Conservation (phyloP, 768 basidiomycete genomes). For the Mycena capillaripes region DNA sequence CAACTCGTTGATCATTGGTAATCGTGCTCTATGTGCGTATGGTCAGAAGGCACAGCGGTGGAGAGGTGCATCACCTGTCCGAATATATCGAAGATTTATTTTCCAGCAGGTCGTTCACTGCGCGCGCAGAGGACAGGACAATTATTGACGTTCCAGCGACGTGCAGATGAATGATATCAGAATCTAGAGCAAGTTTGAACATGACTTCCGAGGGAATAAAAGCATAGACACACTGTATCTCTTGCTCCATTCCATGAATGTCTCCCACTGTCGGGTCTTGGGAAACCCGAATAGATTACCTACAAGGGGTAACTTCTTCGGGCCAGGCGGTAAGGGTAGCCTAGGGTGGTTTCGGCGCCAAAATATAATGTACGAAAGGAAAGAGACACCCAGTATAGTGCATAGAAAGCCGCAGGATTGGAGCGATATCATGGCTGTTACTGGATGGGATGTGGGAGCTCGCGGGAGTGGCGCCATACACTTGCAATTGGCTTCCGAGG, state of each 20-base stretch:
- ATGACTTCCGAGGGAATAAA: slow-evolving; percentile 16
- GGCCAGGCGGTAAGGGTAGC: slow-evolving; percentile 21
- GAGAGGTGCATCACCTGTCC: slow-evolving; percentile 31
- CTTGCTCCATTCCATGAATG: slow-evolving; percentile 37
- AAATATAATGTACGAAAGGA: too few relatives aligned
- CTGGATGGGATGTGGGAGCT: too few relatives aligned
- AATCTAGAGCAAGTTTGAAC: too few relatives aligned
- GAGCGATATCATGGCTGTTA: too few relatives aligned
- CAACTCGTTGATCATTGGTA: slow-evolving; percentile 43
- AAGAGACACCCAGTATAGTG: too few relatives aligned
- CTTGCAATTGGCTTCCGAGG: too few relatives aligned
- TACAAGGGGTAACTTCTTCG: slow-evolving; percentile 1
- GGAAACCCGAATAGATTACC: slow-evolving; percentile 38
- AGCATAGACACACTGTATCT: slow-evolving; percentile 26
- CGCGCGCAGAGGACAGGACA: slow-evolving; percentile 48
- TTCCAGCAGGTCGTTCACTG: slow-evolving; percentile 52
- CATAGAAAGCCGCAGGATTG: too few relatives aligned
- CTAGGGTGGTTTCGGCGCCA: background rate
- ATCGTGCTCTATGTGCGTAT: slow-evolving; percentile 21
- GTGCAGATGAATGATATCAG: slow-evolving; percentile 43
- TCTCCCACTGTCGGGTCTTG: slow-evolving; percentile 32
- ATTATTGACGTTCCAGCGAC: slow-evolving; percentile 44
- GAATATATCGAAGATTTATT: slow-evolving; percentile 51
- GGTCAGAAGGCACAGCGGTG: background rate
- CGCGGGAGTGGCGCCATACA: too few relatives aligned